phyloP scores from a whole-genome alignment of 306 rosid species.

The Fragaria ananassa region DNA sequence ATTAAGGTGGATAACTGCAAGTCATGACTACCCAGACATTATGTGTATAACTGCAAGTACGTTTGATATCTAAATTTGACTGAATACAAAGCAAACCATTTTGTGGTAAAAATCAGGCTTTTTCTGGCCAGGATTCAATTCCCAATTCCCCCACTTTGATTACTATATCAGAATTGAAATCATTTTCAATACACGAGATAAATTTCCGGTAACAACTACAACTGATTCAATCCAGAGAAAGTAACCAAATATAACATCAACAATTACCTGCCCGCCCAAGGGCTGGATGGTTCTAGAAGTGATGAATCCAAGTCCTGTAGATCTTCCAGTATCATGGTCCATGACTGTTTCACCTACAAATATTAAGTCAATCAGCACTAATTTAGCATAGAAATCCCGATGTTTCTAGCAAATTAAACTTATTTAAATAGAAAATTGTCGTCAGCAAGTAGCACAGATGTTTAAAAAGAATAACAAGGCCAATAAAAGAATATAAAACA shows the following conservation, averaged over 20 bases:
- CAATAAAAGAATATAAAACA: background rate
- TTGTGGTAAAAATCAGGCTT: background rate
- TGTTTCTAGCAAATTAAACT: background rate
- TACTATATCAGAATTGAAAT: background rate
- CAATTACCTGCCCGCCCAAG: slow-evolving; percentile 74
- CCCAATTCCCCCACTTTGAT: background rate
- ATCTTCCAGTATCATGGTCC: slow-evolving; percentile 83
- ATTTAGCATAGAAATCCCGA: background rate
- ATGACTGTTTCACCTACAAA: slow-evolving; percentile 58
- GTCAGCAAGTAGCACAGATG: background rate
- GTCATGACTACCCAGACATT: background rate
- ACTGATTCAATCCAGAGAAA: background rate
- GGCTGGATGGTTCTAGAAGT: slow-evolving; percentile 86
- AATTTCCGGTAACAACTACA: background rate
- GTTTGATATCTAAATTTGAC: background rate
- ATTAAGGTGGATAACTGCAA: too few relatives aligned
- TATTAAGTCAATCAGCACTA: slow-evolving; percentile 3
- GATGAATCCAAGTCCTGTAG: slow-evolving; percentile 85
- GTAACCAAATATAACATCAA: background rate
- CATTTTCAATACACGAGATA: background rate
- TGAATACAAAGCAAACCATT: background rate
- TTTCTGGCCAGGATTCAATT: background rate
- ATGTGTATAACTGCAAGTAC: background rate
- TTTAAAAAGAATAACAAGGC: background rate
- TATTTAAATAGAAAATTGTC: background rate